These are phyloP conservation scores for Colletotrichum ledebouriae DNA, from an alignment of 2,329 filamentous ascomycete genomes.

Conservation along the genomic window DNA sequence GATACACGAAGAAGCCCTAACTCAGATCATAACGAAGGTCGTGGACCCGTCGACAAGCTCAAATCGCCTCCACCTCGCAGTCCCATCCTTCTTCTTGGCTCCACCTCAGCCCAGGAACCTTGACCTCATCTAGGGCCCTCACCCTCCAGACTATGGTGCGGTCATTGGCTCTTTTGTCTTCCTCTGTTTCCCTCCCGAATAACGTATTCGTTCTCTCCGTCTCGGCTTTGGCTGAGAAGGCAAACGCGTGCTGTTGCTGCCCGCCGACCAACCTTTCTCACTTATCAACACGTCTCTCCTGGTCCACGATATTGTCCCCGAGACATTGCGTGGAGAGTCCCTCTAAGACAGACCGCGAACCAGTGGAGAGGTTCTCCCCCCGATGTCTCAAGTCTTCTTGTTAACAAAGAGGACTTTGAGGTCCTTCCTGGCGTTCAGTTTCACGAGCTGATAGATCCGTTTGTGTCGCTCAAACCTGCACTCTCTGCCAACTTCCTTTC, in stretches of 20 bases:
- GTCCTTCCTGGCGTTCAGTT: constrained; percentile 42
- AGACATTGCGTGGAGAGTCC: constrained; percentile 43
- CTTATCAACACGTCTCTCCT: constrained; percentile 21
- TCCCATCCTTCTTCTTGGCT: constrained; percentile 37
- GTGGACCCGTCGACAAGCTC: constrained; percentile 35
- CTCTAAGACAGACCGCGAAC: constrained; percentile 41
- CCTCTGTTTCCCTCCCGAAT: constrained; percentile 27
- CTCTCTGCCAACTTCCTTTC: constrained; percentile 41
- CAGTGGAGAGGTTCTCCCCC: constrained; percentile 46
- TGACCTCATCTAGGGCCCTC: constrained; percentile 40
- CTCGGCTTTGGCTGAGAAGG: constrained; percentile 23
- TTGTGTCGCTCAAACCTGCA: constrained; percentile 42
- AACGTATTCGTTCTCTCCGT: constrained; percentile 22
- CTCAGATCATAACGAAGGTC: constrained; percentile 39
- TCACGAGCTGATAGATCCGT: constrained; percentile 45
- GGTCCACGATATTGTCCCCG: constrained; percentile 33
- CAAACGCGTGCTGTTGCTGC: constrained; percentile 29
- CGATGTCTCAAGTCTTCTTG: constrained; percentile 51
- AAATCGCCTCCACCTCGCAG: constrained; percentile 34
- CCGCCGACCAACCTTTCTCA: constrained; percentile 21
- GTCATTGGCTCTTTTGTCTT: constrained; percentile 35
- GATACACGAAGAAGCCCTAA: constrained; percentile 40
- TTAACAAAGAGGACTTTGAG: constrained; percentile 51
- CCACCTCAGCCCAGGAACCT: constrained; percentile 39
- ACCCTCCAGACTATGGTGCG: constrained; percentile 31